Conservation (phyloP, 257 asterid genomes). For the Solanum piurae region DNA sequence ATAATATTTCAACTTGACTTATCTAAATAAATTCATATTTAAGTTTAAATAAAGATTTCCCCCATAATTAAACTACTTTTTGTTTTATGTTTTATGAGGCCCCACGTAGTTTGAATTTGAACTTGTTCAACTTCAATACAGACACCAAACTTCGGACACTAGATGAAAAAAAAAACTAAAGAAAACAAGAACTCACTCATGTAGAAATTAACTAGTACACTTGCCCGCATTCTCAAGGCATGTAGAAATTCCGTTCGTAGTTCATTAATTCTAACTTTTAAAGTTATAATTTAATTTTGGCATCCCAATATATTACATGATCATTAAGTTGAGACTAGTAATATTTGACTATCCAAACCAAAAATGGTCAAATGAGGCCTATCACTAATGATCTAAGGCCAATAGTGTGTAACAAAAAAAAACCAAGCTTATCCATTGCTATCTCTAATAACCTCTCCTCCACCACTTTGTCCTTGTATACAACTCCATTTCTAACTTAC, state of each 20-base stretch:
- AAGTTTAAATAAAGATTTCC: neutral
- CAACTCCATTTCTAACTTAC: neutral
- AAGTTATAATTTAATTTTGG: neutral
- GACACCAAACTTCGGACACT: fast-evolving
- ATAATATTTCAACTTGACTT: neutral
- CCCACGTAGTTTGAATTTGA: fast-evolving
- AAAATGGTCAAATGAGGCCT: neutral
- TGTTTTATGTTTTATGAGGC: too few species aligned
- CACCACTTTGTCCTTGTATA: too few species aligned
- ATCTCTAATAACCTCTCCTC: too few species aligned
- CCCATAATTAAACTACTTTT: neutral
- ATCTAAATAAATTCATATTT: neutral
- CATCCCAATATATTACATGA: neutral
- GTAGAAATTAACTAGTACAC: neutral
- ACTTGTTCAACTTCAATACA: too few species aligned
- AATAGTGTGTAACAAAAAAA: neutral
- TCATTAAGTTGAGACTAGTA: neutral
- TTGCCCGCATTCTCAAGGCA: neutral
- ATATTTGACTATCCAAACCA: neutral
- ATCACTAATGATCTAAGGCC: neutral
- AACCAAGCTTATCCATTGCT: too few species aligned
- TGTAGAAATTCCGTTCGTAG: neutral
- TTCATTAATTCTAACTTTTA: neutral
- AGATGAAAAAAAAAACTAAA: too few species aligned
- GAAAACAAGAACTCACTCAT: too few species aligned